phyloP scores from a whole-genome alignment of 2,329 filamentous ascomycete genomes.

The Pseudogymnoascus sp. region DNA sequence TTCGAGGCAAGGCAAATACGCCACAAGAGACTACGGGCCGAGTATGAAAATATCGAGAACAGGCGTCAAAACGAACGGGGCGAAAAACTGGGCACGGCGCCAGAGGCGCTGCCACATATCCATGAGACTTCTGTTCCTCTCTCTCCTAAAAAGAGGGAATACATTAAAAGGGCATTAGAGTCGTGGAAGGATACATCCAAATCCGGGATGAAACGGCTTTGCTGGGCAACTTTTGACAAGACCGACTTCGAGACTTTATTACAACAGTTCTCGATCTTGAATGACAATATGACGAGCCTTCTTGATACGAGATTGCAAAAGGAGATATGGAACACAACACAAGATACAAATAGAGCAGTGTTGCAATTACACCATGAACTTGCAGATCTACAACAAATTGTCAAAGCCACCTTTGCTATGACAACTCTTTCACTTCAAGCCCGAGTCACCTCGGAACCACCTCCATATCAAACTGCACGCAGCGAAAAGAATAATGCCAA shows the following conservation, averaged over 20 bases:
- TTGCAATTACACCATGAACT: conserved; percentile 40
- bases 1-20: conserved; percentile 36
- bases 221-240: conserved; percentile 40
- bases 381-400: conserved; percentile 36
- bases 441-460: conserved; percentile 22
- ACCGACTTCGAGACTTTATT: conserved; percentile 37
- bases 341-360: conserved; percentile 40
- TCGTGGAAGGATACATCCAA: conserved; percentile 31
- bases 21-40: conserved; percentile 30
- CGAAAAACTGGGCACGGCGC: conserved; percentile 30
- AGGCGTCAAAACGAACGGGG: not conserved
- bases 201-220: conserved; percentile 25
- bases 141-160: conserved; percentile 32
- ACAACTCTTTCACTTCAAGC: conserved; percentile 33
- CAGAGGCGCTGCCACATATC: conserved; percentile 33
- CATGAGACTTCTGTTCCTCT: conserved; percentile 33
- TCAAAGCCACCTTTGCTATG: conserved; percentile 28
- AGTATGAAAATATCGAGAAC: conserved; percentile 25
- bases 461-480: conserved; percentile 9
- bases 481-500: conserved; percentile 27
- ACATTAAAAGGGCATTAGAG: conserved; percentile 37
- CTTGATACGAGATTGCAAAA: conserved; percentile 38
- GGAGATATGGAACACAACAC: conserved; percentile 39
- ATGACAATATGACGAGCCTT: conserved; percentile 41
- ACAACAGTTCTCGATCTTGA: conserved; percentile 35